A percentile compares a stretch with the other conserved stretches of the same genome.
Evolutionary conservation across 1,139 yeast species (phyloP).

Genomic region (Geotrichum citri-aurantii): DNA sequence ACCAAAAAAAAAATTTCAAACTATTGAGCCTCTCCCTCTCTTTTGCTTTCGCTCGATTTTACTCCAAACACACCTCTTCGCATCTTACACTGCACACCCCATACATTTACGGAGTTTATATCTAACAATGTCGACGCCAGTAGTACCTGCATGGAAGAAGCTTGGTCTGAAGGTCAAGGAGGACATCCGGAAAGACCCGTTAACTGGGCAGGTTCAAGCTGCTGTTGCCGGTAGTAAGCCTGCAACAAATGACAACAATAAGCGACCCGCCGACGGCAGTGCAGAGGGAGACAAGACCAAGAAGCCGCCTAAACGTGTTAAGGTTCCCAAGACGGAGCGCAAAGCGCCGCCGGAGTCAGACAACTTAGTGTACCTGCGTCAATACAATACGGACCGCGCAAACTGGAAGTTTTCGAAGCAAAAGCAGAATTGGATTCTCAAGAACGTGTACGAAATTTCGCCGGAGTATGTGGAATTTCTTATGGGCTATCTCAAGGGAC

Average conservation of each 20-base stretch:
- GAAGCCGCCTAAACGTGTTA: conserved; percentile 67
- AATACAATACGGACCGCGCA: conserved; percentile 52
- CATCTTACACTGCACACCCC: neutral
- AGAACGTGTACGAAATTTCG: conserved; percentile 52
- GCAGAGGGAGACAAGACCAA: conserved; percentile 30
- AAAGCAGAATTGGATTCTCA: conserved; percentile 88
- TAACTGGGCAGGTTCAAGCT: conserved; percentile 3
- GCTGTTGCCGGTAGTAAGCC: conserved; percentile 24
- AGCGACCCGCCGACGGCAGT: conserved; percentile 32
- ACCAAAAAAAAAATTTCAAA: neutral
- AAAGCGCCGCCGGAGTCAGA: conserved; percentile 76
- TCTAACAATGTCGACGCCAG: conserved; percentile 6
- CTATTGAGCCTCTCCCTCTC: neutral
- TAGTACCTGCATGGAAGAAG: conserved; percentile 89
- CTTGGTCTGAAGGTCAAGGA: conserved; percentile 59
- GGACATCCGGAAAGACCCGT: conserved; percentile 15
- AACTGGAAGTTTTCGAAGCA: conserved; percentile 92
- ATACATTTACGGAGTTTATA: neutral
- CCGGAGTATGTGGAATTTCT: conserved; percentile 53
- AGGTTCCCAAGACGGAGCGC: conserved; percentile 69
- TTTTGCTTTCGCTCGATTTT: neutral
- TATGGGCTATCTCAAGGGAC: conserved; percentile 53
- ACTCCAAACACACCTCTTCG: neutral
- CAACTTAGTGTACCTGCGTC: conserved; percentile 68
- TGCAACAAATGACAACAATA: neutral